Percentiles rank a stretch among this genome's conserved stretches.
These are phyloP conservation scores for Castanea sativa DNA, from an alignment of 306 rosid species.

Conservation along the genomic window DNA sequence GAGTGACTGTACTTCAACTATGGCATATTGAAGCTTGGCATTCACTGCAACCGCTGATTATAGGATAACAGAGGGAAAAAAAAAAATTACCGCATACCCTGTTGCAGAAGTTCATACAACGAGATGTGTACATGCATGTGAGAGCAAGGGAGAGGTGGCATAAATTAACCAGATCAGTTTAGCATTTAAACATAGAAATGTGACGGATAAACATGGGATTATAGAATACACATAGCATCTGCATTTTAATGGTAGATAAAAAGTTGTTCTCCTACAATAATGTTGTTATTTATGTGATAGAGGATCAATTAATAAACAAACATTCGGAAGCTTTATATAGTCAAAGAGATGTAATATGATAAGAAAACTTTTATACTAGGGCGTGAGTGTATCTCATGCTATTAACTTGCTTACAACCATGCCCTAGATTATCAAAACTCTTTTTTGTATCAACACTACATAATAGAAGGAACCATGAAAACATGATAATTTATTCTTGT, in stretches of 20 bases:
- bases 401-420: not conserved
- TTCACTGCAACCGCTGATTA: constrained; percentile 92
- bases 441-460: not conserved
- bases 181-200: constrained; percentile 11
- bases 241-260: not conserved
- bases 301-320: not conserved
- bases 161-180: not conserved
- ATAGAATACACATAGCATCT: not conserved
- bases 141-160: not conserved
- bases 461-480: not conserved
- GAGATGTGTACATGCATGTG: not conserved
- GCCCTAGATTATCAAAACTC: not conserved
- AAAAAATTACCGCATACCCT: not conserved
- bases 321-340: not conserved
- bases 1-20: constrained; percentile 65
- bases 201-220: not conserved
- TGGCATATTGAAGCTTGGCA: constrained; percentile 85
- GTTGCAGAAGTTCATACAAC: not conserved
- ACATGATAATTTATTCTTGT: not conserved
- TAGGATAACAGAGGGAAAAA: not conserved
- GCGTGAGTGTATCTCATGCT: not conserved
- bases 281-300: not conserved
- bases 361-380: not conserved
- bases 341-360: not conserved
- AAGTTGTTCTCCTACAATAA: not conserved